Evolutionary conservation across 83 land plant species (phyloP).

Genomic region (Picea abies): DNA sequence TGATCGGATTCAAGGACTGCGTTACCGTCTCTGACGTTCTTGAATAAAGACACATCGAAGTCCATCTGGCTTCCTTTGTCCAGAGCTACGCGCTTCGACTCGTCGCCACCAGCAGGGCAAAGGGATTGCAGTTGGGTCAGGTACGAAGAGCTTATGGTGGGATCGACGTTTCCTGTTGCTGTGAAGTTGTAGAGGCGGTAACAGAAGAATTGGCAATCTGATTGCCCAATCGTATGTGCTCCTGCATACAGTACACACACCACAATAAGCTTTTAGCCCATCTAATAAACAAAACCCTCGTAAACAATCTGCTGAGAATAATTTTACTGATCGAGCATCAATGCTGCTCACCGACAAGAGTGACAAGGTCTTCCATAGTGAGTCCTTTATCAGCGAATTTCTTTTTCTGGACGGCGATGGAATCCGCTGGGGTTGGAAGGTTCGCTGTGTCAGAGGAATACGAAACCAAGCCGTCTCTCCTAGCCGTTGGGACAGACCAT

Average conservation of each 20-base stretch:
- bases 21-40: constrained; percentile 43
- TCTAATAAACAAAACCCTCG: no score
- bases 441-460: constrained; percentile 31
- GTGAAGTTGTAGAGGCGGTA: constrained; percentile 69
- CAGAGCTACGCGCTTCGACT: constrained; percentile 30
- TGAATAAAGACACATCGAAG: constrained; percentile 54
- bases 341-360: constrained; percentile 40
- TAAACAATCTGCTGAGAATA: no score
- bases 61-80: constrained; percentile 40
- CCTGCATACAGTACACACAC: constrained; percentile 12
- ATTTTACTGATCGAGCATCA: no score
- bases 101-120: constrained; percentile 11
- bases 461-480: constrained; percentile 64
- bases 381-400: constrained; percentile 60
- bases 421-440: constrained; percentile 49
- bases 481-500: constrained; percentile 55
- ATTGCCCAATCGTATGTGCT: constrained; percentile 61
- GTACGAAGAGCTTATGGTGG: no score
- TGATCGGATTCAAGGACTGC: constrained; percentile 56
- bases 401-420: constrained; percentile 40
- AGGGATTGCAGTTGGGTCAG: no score
- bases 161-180: constrained; percentile 21
- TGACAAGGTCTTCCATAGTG: constrained; percentile 51
- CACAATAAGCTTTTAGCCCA: background rate
- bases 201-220: constrained; percentile 49